Base-by-base conservation (phyloP, 176 grass and related monocot genomes). In the Juncus effusus region DNA sequence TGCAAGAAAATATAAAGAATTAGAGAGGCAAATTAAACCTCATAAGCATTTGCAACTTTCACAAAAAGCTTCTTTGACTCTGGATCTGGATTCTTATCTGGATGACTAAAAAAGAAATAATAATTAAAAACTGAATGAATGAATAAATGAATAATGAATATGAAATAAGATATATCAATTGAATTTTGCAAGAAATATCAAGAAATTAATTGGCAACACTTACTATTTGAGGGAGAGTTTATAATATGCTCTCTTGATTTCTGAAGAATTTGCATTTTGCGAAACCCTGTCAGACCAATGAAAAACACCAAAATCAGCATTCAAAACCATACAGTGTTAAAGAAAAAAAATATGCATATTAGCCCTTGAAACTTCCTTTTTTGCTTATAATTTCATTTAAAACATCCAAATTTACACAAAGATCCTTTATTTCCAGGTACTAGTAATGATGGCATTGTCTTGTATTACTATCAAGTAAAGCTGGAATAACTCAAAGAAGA, bases 181-280 rank as follows among this genome's bases (percentile, higher is more conserved):
- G 19, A 28, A 60, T 12, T 6, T 2, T 16, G 14, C 64, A 56
- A 13, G 3, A 9, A 66, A 36, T 1, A 28, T 42, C 15, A 38
- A 12, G 5, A 13, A 11, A 16, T 6, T 6, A 4, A 16, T 4
- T 4, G 28, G 38, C 2, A 5, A 14, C 57, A 47, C 81, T 42
- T 79, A 90, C 91, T 96, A 51, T 74, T 91, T 91, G 62, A 96
- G 82, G 54, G 93, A 96, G 56, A 96, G 93, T 79, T 89, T 96
- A 84, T 91, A 96, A 70, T 96, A 96, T 16, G 93, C 85, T 55
- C 90, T 83, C 88, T 78, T 91, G 74, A 96, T 96, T 77, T 96
- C 93, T 4, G 93, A 89, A 47, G 80, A 67, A 74, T 96, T 91
- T 7, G 93, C 88, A 56, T 71, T 80, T 78, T 96, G 88, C 16